Percentiles rank a stretch among this genome's conserved stretches.
These are phyloP conservation scores for Cladophialophora exuberans DNA, from an alignment of 2,329 filamentous ascomycete species.

Conservation along the genomic window DNA sequence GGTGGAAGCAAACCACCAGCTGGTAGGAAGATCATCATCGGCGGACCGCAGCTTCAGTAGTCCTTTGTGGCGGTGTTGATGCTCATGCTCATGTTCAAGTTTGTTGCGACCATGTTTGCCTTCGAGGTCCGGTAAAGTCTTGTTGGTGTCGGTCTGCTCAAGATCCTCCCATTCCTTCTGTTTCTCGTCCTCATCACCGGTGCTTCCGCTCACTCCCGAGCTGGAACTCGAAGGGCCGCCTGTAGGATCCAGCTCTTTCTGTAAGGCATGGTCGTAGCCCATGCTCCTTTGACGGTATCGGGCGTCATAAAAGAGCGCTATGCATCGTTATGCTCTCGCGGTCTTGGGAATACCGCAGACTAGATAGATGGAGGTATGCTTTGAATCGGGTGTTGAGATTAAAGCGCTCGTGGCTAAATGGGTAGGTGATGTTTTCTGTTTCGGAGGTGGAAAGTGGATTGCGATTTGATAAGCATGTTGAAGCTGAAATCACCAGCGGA, in stretches of 20 bases:
- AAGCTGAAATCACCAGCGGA: background rate
- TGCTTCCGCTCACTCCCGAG: slow-evolving; percentile 12
- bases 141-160: background rate
- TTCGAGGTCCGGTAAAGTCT: slow-evolving; percentile 16
- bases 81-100: slow-evolving; percentile 11
- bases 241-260: slow-evolving; percentile 23
- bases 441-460: background rate
- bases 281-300: slow-evolving; percentile 10
- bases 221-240: slow-evolving; percentile 15
- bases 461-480: background rate
- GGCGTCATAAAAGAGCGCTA: slow-evolving; percentile 6
- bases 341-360: background rate
- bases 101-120: slow-evolving; percentile 13
- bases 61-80: slow-evolving; percentile 23
- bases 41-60: slow-evolving; percentile 42
- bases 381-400: background rate
- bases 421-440: background rate
- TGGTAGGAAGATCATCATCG: slow-evolving; percentile 47
- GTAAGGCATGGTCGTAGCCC: slow-evolving; percentile 28
- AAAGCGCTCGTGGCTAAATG: background rate
- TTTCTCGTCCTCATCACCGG: slow-evolving; percentile 15
- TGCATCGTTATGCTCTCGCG: slow-evolving; percentile 8
- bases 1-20: slow-evolving; percentile 57
- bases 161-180: slow-evolving; percentile 16
- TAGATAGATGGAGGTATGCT: no score